Percentiles rank a stretch among this genome's conserved stretches.
Conservation (phyloP, 305 asterid genomes). For the Petunia hybrid region DNA sequence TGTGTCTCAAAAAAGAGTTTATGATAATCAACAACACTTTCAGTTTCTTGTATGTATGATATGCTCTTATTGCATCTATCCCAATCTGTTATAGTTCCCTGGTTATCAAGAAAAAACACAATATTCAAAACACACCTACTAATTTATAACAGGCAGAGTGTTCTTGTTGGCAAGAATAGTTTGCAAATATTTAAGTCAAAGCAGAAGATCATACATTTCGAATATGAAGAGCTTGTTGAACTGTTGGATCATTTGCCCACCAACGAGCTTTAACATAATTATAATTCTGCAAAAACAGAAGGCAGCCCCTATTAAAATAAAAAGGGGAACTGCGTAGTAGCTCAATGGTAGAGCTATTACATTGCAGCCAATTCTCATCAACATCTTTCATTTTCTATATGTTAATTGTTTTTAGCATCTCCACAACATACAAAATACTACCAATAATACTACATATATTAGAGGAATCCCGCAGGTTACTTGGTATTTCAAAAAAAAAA, state of each 20-base stretch:
- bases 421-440: too few species aligned
- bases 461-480: too few species aligned
- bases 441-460: too few species aligned
- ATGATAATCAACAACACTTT: conserved; percentile 45
- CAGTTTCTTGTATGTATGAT: conserved; percentile 31
- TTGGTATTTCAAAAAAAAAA: too few species aligned
- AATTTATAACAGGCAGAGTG: too few species aligned
- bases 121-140: neutral
- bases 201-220: conserved; percentile 44
- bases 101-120: neutral
- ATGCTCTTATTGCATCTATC: conserved; percentile 49
- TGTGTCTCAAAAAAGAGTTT: conserved; percentile 42
- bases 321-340: neutral
- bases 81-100: conserved; percentile 61
- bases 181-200: neutral
- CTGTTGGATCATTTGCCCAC: conserved; percentile 58
- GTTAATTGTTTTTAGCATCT: too few species aligned
- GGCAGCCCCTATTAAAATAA: neutral
- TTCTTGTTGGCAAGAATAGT: neutral
- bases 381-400: too few species aligned
- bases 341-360: too few species aligned
- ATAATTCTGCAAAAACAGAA: conserved; percentile 35
- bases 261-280: conserved; percentile 33
- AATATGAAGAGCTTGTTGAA: conserved; percentile 59
- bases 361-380: too few species aligned